These are phyloP conservation scores for Wickerhamomyces chaumierensis DNA, from an alignment of 805 yeast genomes.

Conservation along the genomic window DNA sequence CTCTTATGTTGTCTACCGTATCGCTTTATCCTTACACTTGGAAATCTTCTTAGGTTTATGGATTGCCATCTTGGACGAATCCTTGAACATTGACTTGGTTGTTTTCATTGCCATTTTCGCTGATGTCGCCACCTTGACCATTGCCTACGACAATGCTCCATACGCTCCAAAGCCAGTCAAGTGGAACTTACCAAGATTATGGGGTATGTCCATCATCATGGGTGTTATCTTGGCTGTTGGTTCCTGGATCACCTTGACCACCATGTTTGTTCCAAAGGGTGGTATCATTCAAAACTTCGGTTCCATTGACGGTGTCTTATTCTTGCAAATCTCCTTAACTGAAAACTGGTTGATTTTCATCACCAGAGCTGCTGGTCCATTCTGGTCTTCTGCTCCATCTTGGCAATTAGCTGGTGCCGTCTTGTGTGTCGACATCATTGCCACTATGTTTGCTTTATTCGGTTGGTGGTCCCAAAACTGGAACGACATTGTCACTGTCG, in stretches of 20 bases:
- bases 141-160: slow-evolving; percentile 97
- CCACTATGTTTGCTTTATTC: slow-evolving; percentile 85
- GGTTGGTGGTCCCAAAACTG: slow-evolving; percentile 98
- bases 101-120: slow-evolving; percentile 96
- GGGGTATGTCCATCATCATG: slow-evolving; percentile 90
- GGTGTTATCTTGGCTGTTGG: slow-evolving; percentile 83
- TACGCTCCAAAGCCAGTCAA: slow-evolving; percentile 86
- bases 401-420: slow-evolving; percentile 97
- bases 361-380: slow-evolving; percentile 95
- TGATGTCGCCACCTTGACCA: slow-evolving; percentile 93
- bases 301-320: slow-evolving; percentile 84
- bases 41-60: slow-evolving; percentile 92
- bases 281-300: slow-evolving; percentile 96
- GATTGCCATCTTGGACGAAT: slow-evolving; percentile 86
- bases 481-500: slow-evolving; percentile 92
- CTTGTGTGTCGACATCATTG: slow-evolving; percentile 77
- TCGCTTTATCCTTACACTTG: slow-evolving; percentile 89
- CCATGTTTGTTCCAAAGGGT: slow-evolving; percentile 83
- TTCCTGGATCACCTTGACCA: slow-evolving; percentile 90
- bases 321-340: slow-evolving; percentile 88
- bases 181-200: slow-evolving; percentile 94
- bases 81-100: slow-evolving; percentile 81
- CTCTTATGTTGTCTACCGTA: slow-evolving; percentile 96
- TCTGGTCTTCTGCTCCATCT: slow-evolving; percentile 94
- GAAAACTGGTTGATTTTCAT: slow-evolving; percentile 97